Evolutionary conservation across 2,329 filamentous ascomycete genomes (phyloP), one percentile per base, ranked within the genome.

Genomic region (Geosmithia flava): DNA sequence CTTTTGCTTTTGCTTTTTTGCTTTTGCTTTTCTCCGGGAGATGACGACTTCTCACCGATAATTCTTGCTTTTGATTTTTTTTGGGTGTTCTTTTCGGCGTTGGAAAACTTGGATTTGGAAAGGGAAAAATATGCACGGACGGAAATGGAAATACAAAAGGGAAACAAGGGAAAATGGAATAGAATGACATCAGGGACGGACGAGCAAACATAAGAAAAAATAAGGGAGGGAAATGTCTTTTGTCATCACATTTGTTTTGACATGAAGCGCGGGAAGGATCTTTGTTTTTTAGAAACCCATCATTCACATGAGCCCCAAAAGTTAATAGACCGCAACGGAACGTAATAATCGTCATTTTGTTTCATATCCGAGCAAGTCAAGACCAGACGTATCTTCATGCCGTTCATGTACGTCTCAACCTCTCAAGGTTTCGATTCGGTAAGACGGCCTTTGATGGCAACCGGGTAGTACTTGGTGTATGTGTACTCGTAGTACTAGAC

Each of bases 231-330:
- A 20, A 42, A 44, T 16, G 20, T 23, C 42, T 19, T 11, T 23
- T 8, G 42, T 44, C 42, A 37, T 37, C 42, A 37, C 13, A 16
- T 6, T 16, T 44, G 20, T 23, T 19, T 27, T 44, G 46, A 33
- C 23, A 15, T 17, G 23, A 42, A 30, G 33, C 40, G 23, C 17
- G 6, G 46, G 37, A 23, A 45, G 20, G n/a, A 7, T 10, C 42
- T 11, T 13, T 37, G 10, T 37, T 11, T 27, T 27, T 27, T 27
- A 27, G 23, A 49, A 44, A 49, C 42, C 19, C 40, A 43, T 49
- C 48, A 49, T 49, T 49, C 48, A 49, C 48, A 49, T 49, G 48
- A 49, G 20, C 43, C 20, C 13, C 16, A 7, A 33, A 29, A 42
- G 11, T 40, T 45, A 48, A 43, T 20, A 47, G 11, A 47, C 19